Conservation (phyloP, 1,139 yeast species). For the Eremothecium gossypii region DNA sequence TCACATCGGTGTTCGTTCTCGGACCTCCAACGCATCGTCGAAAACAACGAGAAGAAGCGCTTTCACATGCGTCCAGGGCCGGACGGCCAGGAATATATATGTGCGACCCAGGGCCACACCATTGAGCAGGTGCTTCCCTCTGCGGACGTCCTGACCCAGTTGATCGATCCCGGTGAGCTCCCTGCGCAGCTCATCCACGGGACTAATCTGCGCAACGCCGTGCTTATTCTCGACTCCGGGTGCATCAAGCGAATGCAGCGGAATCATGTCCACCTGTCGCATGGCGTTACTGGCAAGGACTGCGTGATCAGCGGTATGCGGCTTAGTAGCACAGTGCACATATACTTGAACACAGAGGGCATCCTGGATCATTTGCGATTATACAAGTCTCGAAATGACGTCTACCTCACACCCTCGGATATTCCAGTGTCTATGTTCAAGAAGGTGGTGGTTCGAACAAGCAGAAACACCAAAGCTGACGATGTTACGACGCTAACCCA, state of each 20-base stretch:
- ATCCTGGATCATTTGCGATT: slow-evolving; percentile 36
- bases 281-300: slow-evolving; percentile 32
- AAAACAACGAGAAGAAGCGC: slow-evolving; percentile 58
- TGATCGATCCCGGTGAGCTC: slow-evolving; percentile 27
- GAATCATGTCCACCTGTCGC: slow-evolving; percentile 76
- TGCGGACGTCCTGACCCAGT: slow-evolving; percentile 35
- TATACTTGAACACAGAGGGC: slow-evolving; percentile 52
- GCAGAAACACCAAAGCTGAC: neutral
- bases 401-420: slow-evolving; percentile 60
- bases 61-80: slow-evolving; percentile 37
- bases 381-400: slow-evolving; percentile 62
- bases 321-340: slow-evolving; percentile 45
- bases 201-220: slow-evolving; percentile 47
- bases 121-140: slow-evolving; percentile 38
- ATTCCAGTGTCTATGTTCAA: slow-evolving; percentile 41
- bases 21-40: slow-evolving; percentile 56
- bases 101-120: slow-evolving; percentile 94
- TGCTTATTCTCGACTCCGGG: slow-evolving; percentile 40
- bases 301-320: slow-evolving; percentile 66
- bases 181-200: slow-evolving; percentile 65
- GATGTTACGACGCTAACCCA: neutral
- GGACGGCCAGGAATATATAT: slow-evolving; percentile 36
- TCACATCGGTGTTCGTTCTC: slow-evolving; percentile 43
- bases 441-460: slow-evolving; percentile 27
- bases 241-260: slow-evolving; percentile 55